Evolutionary conservation across 305 asterid species (phyloP).

Genomic region (Solanum hybrid): DNA sequence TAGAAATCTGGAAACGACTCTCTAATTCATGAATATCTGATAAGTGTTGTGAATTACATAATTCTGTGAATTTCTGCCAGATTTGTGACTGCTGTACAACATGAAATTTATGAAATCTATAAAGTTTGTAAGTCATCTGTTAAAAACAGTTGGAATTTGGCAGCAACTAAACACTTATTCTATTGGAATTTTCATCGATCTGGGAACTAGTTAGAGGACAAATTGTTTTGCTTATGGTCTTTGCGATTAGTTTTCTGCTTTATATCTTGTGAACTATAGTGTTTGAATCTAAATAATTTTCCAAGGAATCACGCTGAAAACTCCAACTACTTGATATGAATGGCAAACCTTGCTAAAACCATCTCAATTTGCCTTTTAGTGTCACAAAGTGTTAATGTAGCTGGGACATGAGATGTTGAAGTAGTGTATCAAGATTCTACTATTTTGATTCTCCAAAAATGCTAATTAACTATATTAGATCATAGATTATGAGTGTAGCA

Average conservation of each 20-base stretch:
- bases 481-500: background rate
- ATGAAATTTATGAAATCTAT: too few relatives aligned
- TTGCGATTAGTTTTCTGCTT: background rate
- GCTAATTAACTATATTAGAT: background rate
- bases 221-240: background rate
- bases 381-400: background rate
- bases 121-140: too few relatives aligned
- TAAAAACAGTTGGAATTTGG: too few relatives aligned
- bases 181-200: too few relatives aligned
- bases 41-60: too few relatives aligned
- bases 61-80: too few relatives aligned
- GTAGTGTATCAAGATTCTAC: background rate
- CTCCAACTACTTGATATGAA: background rate
- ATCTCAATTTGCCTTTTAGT: background rate
- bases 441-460: background rate
- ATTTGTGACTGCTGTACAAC: too few relatives aligned
- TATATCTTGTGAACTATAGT: background rate
- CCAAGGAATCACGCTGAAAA: background rate
- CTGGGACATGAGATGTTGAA: background rate
- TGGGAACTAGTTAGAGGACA: too few relatives aligned
- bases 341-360: background rate
- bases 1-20: too few relatives aligned
- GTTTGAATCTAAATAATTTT: background rate
- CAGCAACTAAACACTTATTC: too few relatives aligned
- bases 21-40: too few relatives aligned